Evolutionary conservation across 2,329 filamentous ascomycete genomes (phyloP), one percentile per base, ranked within the genome.

Genomic region (Fusarium sarcochroum): DNA sequence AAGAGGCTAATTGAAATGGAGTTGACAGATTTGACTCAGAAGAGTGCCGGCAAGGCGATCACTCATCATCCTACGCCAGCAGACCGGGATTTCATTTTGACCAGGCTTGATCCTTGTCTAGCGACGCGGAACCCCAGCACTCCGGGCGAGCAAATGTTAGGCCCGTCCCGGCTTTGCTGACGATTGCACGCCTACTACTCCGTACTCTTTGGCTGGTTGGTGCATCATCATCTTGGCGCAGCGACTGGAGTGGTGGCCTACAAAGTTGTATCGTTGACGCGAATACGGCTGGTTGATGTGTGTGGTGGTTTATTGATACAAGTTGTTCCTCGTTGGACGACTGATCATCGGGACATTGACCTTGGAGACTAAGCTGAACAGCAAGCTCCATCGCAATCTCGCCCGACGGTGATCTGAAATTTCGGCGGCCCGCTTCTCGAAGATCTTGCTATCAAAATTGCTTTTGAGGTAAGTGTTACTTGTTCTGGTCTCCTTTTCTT

Each of bases 1-100:
- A 27, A 47, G 55, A 68, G 58, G 59, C 70, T 74, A 68, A 73
- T 64, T 63, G 64, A 58, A 66, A 70, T 66, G 66, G 55, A 58
- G 61, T 68, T 75, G 72, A 75, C 72, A 74, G 72, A 64, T 75
- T 74, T 72, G 69, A 74, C 67, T 73, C 72, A 70, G 56, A 70
- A 68, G 50, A 72, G 52, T 69, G 62, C 67, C 62, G 56, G 59
- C 49, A 68, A 71, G 57, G 49, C 60, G 68, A 74, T 73, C 68
- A 73, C 55, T 58, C 69, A 73, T 71, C 70, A 66, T 59, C 68
- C 45, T 61, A 56, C 44, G 18, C 38, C 49, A 66, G 60, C 40
- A 59, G 51, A 65, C 68, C 30, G 41, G 62, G 58, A 47, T 66
- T 48, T 20, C 41, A 58, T 46, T 60, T 51, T 44, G 54, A 56